Conservation (phyloP, 169 alveolate genomes). For the Perkinsus olseni region DNA sequence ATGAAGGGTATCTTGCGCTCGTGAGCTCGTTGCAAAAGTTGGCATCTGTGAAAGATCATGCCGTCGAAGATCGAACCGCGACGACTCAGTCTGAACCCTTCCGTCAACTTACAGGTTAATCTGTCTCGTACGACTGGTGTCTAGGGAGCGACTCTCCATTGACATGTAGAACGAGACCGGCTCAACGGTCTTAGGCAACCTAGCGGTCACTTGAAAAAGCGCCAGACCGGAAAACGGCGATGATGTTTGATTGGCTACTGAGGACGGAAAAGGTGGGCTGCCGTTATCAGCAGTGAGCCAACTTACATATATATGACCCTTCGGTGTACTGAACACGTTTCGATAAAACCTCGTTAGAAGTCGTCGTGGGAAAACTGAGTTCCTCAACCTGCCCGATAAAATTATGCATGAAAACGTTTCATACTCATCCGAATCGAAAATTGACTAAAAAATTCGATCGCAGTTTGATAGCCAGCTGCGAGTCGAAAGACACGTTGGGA, state of each 20-base stretch:
- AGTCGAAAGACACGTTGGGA: too few species aligned
- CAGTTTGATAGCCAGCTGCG: too few species aligned
- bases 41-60: neutral
- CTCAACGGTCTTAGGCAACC: neutral
- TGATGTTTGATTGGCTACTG: neutral
- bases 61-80: neutral
- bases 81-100: too few species aligned
- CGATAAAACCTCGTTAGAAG: neutral
- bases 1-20: neutral
- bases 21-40: neutral
- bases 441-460: too few species aligned
- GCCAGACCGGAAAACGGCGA: neutral
- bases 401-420: too few species aligned
- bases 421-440: neutral
- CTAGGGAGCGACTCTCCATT: neutral
- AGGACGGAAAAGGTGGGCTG: neutral
- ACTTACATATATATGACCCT: neutral
- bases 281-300: neutral
- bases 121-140: neutral
- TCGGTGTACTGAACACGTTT: neutral
- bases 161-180: neutral
- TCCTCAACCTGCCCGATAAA: neutral
- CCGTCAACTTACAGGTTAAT: neutral
- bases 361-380: neutral
- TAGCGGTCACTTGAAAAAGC: neutral